These are phyloP conservation scores for Eremomyces bilateralis DNA, from an alignment of 495 filamentous ascomycete species.

Conservation along the genomic window DNA sequence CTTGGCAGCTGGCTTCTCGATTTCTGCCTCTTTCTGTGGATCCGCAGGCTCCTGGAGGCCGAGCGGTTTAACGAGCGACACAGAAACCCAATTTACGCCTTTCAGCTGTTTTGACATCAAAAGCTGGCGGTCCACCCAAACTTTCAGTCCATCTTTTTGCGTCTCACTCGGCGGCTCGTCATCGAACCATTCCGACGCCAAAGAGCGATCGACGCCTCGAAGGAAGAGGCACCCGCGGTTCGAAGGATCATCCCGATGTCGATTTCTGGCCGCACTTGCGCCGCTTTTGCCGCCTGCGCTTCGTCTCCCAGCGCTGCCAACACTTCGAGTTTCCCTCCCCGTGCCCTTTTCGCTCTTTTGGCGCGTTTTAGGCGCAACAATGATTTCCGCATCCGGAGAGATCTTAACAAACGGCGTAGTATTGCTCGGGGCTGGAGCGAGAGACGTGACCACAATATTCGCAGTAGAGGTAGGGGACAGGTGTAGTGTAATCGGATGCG, in stretches of 20 bases:
- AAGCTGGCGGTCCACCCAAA: conserved; percentile 69
- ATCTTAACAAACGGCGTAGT: conserved; percentile 74
- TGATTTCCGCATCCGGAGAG: conserved; percentile 80
- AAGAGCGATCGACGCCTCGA: conserved; percentile 46
- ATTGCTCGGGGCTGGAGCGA: conserved; percentile 46
- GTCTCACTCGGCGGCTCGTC: conserved; percentile 24
- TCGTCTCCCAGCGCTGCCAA: conserved; percentile 43
- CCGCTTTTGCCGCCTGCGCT: conserved; percentile 52
- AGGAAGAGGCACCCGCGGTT: conserved; percentile 24
- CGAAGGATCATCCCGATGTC: conserved; percentile 19
- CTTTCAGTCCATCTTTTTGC: conserved; percentile 36
- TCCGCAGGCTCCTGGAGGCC: conserved; percentile 56
- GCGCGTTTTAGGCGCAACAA: conserved; percentile 82
- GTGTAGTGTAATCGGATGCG: conserved; percentile 76
- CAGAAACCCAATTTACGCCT: conserved; percentile 46
- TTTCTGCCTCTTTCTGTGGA: conserved; percentile 35
- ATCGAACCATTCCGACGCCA: conserved; percentile 55
- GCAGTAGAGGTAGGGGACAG: conserved; percentile 90
- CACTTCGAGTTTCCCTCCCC: conserved; percentile 41
- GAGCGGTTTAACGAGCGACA: conserved; percentile 61
- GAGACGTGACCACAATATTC: conserved; percentile 63
- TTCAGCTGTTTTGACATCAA: conserved; percentile 44
- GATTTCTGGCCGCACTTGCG: conserved; percentile 40
- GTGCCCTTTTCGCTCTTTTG: conserved; percentile 32
- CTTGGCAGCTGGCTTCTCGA: conserved; percentile 39